Base-by-base conservation (phyloP, 208 protist genomes). In the Hexamita inflata region DNA sequence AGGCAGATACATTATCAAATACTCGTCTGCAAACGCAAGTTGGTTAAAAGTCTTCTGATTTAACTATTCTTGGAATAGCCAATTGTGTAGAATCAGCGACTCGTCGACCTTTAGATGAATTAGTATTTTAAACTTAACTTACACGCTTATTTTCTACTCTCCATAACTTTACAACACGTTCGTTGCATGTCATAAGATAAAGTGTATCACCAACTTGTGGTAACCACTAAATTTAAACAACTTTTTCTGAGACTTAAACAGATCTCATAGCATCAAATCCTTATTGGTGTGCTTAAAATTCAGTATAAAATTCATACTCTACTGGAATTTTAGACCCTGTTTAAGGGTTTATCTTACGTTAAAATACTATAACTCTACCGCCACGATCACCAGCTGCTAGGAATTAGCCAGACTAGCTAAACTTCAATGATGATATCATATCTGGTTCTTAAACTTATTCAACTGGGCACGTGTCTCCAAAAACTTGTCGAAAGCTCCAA, bases 401-500 rank as follows among this genome's bases (percentile, higher is more conserved):
- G 64, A 49, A 70, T 28, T 7, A 70, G 38, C 64, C 64, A 38
- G 11, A 7, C 9, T 70, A 34, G n/a, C 42, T 70, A 49, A 70
- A 70, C 15, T 49, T 40, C 15, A 70, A 57, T 2, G 32, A 35
- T 2, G 38, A 40, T n/a, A 70, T 70, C 64, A 70, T 70, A 38
- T 70, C 64, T 24, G 38, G 4, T n/a, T 70, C 64, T 34, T 70
- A 38, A 38, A 70, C 38, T 11, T n/a, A 9, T 38, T 70, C 64
- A 32, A 70, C 42, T 34, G 64, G 28, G 35, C 32, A 13, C 64
- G 35, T 45, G 35, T 70, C 64, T n/a, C 64, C 64, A 38, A 70
- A 70, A n/a, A 70, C 64, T 34, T 70, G 35, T 15, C 64, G n/a
- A 38, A 70, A 70, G 35, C 42, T 70, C 64, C 64, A 70, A n/a